Base-by-base conservation (phyloP, 345 rosid genomes). In the Anacardium occidentale region DNA sequence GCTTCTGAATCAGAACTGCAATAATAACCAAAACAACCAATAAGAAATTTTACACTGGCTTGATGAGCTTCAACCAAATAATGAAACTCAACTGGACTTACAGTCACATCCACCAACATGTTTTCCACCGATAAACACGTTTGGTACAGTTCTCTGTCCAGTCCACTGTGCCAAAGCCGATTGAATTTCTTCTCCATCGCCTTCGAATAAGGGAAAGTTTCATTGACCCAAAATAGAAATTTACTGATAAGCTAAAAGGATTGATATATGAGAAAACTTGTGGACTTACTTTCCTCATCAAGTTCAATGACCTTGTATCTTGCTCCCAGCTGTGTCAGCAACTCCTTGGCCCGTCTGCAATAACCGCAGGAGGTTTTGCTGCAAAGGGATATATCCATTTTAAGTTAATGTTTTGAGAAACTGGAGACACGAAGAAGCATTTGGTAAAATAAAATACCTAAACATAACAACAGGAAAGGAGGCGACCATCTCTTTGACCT, bases 311-410 rank as follows among this genome's bases (percentile, higher is more conserved):
- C 80, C 60, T 86, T 83, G 78, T 63, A 87, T 52, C 29, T 75
- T 57, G 89, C 85, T 69, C 83, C 84, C 2, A 83, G 73, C 75
- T 86, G 85, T 13, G 87, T 82, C 61, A 84, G 74, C 77, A 87
- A 64, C 79, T 85, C 82, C 85, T 84, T 85, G 56, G 83, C 89
- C 80, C 84, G 84, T 61, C 70, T 76, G 81, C 93, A 86, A 74
- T 82, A 89, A 22, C 91, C 89, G 62, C 92, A 84, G 56, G 82
- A 82, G 50, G 90, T 84, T 83, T 91, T 89, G 74, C 97, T 89
- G 91, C 77, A 58, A 66, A 59, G 22, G 32, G 3, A 29, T 1
- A 3, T 29, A 5, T 37, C 18, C 51, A 29, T 12, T 45, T 25
- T 44, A 67, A 67, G 42, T 67, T 14, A 67, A 50, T 32, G 2